Conservation (phyloP, 116 monocot genomes). For the Phalaenopsis hybrid region DNA sequence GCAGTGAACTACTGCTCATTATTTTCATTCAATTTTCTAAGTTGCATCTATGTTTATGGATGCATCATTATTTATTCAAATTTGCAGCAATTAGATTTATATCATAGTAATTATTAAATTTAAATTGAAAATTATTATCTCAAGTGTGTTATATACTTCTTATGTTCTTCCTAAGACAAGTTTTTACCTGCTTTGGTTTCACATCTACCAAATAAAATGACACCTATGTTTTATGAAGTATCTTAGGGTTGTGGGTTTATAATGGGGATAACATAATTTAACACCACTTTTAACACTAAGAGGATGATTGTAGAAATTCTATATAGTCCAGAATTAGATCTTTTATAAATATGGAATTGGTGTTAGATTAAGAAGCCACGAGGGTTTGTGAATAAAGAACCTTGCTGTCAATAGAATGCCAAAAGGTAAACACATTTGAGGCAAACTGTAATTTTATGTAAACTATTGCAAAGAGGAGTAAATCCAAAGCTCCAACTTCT, state of each 20-base stretch:
- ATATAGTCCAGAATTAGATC: no score
- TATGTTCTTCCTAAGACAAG: no score
- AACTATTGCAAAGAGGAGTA: background rate
- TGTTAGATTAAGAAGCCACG: background rate
- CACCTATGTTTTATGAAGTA: no score
- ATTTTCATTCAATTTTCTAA: background rate
- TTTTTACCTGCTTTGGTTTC: no score
- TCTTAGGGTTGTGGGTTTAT: no score
- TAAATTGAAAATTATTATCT: no score
- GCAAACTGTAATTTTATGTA: background rate
- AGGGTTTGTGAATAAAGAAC: background rate
- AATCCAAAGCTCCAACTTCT: background rate
- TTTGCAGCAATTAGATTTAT: background rate
- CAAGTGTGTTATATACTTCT: no score
- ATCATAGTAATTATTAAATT: background rate
- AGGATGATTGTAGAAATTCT: background rate
- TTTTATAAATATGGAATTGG: background rate
- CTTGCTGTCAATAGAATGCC: background rate
- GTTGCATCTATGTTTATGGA: background rate
- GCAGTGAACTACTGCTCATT: background rate
- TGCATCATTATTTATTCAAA: background rate
- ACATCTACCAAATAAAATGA: no score
- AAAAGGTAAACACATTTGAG: background rate
- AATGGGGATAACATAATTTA: no score
- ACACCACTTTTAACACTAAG: background rate